Conservation (phyloP, 495 filamentous ascomycete genomes). For the Lindgomyces ingoldianus region DNA sequence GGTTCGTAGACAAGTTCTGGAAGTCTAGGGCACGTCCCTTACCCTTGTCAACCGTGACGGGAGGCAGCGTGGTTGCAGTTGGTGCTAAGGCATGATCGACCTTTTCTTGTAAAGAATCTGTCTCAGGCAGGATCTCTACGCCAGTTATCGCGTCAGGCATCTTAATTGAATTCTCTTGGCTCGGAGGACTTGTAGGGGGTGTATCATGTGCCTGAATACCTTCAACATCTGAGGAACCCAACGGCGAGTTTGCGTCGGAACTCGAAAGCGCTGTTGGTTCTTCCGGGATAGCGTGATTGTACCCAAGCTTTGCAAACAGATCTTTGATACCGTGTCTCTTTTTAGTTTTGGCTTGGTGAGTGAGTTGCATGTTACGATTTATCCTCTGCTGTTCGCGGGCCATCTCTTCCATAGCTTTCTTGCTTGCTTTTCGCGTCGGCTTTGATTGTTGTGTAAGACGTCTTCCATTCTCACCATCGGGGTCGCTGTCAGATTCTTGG, state of each 20-base stretch:
- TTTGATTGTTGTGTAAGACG: constrained; percentile 47
- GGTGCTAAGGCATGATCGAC: not conserved
- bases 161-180: constrained; percentile 2
- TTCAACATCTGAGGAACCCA: constrained; percentile 52
- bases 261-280: constrained; percentile 23
- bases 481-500: constrained; percentile 21
- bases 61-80: constrained; percentile 20
- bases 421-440: constrained; percentile 83
- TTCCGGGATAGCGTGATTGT: constrained; percentile 49
- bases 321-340: constrained; percentile 88
- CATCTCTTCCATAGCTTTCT: constrained; percentile 96
- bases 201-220: constrained; percentile 49
- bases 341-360: constrained; percentile 86
- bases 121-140: not conserved
- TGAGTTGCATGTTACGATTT: constrained; percentile 82
- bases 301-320: constrained; percentile 83
- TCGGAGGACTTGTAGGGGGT: constrained; percentile 46
- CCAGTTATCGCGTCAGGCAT: not conserved
- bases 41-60: constrained; percentile 53
- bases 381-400: constrained; percentile 88
- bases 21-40: constrained; percentile 40
- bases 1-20: constrained; percentile 33
- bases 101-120: not conserved
- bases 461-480: constrained; percentile 33
- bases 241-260: constrained; percentile 21